Conservation (phyloP, 202 grass and related monocot genomes). For the Hordeum pubiflorum region DNA sequence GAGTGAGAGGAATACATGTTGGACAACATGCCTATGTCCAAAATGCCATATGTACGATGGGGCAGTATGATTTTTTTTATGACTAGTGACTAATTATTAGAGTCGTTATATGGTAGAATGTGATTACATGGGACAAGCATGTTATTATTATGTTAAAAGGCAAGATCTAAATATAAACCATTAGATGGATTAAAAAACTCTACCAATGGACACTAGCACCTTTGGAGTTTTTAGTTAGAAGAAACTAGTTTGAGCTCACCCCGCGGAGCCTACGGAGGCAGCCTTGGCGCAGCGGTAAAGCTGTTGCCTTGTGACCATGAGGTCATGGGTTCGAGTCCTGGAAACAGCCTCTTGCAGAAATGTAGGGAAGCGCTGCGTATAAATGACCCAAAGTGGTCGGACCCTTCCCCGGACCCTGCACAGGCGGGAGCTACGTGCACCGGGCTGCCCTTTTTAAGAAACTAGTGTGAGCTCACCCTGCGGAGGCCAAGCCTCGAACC, state of each 20-base stretch:
- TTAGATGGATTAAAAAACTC: constrained; percentile 5
- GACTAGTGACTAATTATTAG: constrained; percentile 5
- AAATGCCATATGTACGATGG: background rate
- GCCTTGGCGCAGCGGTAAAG: too few species aligned
- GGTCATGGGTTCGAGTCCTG: too few species aligned
- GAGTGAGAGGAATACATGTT: constrained; percentile 1
- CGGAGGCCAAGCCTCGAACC: background rate
- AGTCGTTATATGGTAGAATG: background rate
- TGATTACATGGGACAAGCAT: background rate
- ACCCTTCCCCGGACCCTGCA: too few species aligned
- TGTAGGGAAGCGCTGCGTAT: too few species aligned
- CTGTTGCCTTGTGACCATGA: too few species aligned
- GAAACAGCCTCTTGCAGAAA: too few species aligned
- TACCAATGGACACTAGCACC: background rate
- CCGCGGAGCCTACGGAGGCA: background rate
- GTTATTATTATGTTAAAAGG: background rate
- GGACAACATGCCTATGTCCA: background rate
- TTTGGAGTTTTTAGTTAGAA: background rate
- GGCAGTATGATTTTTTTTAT: background rate
- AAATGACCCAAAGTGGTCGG: too few species aligned
- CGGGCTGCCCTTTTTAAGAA: background rate
- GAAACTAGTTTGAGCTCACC: background rate
- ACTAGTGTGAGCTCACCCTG: background rate
- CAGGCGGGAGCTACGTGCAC: too few species aligned
- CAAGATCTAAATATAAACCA: background rate